phyloP scores from a whole-genome alignment of 1,284 basidiomycete species.

The Pseudozyma sp. region DNA sequence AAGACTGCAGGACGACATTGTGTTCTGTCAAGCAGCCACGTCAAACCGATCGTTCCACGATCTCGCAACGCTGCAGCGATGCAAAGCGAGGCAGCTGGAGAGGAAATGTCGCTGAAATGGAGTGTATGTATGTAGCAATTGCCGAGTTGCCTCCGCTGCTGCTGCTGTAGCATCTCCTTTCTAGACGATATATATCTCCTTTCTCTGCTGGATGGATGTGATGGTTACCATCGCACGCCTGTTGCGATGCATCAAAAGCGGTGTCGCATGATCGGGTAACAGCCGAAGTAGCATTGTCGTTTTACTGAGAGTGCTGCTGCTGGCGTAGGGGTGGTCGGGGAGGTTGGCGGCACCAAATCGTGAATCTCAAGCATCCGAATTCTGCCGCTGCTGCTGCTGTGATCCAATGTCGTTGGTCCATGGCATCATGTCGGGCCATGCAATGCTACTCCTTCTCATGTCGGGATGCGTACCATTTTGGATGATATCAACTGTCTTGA shows the following conservation, averaged over 20 bases:
- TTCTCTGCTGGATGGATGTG: too few species aligned
- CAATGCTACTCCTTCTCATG: constrained; percentile 1
- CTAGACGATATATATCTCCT: background rate
- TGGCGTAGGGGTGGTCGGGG: constrained; percentile 12
- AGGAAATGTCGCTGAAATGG: constrained; percentile 18
- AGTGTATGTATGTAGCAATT: constrained; percentile 14
- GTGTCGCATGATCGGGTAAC: constrained; percentile 23
- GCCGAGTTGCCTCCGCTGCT: background rate
- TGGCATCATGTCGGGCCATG: constrained; percentile 20
- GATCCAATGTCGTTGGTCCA: constrained; percentile 8
- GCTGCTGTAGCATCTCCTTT: constrained; percentile 1
- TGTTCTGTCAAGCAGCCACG: constrained; percentile 27
- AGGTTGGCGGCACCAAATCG: constrained; percentile 25
- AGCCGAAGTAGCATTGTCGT: constrained; percentile 32
- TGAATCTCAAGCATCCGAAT: constrained; percentile 18
- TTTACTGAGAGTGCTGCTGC: constrained; percentile 20
- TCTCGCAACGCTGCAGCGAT: constrained; percentile 28
- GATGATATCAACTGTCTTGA: constrained; percentile 48
- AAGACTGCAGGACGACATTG: constrained; percentile 36
- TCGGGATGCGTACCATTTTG: constrained; percentile 61
- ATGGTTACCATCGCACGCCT: background rate
- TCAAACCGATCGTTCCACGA: constrained; percentile 17
- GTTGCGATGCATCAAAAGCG: constrained; percentile 15
- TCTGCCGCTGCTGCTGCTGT: constrained; percentile 5
- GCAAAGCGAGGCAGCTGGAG: constrained; percentile 21